Percentiles rank a stretch among this genome's conserved stretches.
Evolutionary conservation across 2,329 filamentous ascomycete species (phyloP).

Genomic region (Trichoderma pleuroti): DNA sequence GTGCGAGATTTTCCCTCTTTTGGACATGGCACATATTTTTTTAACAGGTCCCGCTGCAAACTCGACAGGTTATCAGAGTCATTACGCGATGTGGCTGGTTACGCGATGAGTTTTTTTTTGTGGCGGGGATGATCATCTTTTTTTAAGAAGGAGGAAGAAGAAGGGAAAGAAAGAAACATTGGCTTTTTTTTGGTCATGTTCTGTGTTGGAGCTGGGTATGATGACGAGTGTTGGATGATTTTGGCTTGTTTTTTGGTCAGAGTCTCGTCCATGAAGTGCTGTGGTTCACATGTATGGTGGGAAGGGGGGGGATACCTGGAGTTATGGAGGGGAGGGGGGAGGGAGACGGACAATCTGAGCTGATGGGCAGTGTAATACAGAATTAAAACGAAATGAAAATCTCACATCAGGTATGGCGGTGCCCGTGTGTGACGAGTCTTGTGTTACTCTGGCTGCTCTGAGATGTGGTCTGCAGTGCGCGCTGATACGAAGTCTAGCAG

Average conservation of each 20-base stretch:
- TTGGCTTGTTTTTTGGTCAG: neutral
- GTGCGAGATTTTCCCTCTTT: conserved; percentile 2
- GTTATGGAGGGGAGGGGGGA: neutral
- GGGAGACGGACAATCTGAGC: neutral
- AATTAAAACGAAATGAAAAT: conserved; percentile 13
- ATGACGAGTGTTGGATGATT: neutral
- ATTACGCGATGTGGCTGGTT: neutral
- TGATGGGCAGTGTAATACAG: conserved; percentile 13
- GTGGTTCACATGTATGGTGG: neutral
- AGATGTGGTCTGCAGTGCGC: neutral
- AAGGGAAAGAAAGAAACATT: neutral
- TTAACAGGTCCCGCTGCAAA: neutral
- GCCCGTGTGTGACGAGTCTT: neutral
- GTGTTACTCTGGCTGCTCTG: neutral
- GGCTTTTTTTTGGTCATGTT: neutral
- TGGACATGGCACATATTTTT: conserved; percentile 15
- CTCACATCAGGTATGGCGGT: neutral
- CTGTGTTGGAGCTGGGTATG: neutral
- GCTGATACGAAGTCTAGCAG: neutral
- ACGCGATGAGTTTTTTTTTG: neutral
- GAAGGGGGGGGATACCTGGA: neutral
- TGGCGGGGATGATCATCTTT: neutral
- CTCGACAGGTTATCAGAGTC: neutral
- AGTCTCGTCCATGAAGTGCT: neutral
- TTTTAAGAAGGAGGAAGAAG: neutral